Percentiles rank a stretch among this genome's conserved stretches.
phyloP scores from a whole-genome alignment of 2,329 filamentous ascomycete species.

The Calonectria montana region DNA sequence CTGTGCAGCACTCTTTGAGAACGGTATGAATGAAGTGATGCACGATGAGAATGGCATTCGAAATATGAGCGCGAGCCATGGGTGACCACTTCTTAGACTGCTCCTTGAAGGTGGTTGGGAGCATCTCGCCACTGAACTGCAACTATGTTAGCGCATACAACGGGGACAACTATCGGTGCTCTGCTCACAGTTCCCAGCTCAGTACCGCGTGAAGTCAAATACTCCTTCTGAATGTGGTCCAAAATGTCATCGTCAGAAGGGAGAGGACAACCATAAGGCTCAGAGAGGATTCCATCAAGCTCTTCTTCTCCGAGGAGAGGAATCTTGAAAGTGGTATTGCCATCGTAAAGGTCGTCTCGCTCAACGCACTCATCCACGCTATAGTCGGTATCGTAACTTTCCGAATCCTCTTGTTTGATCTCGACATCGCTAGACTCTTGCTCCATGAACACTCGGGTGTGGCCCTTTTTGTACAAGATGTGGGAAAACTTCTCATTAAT shows the following conservation, averaged over 20 bases:
- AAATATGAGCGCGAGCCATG: constrained; percentile 61
- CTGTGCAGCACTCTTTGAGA: constrained; percentile 56
- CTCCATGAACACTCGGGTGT: constrained; percentile 26
- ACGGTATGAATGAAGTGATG: constrained; percentile 63
- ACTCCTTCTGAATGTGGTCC: constrained; percentile 50
- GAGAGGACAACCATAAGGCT: constrained; percentile 30
- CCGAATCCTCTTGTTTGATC: background rate
- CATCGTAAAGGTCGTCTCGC: constrained; percentile 31
- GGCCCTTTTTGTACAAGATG: constrained; percentile 38
- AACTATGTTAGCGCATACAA: background rate
- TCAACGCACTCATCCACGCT: background rate
- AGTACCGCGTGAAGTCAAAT: constrained; percentile 56
- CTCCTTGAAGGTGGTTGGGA: constrained; percentile 60
- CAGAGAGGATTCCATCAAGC: constrained; percentile 42
- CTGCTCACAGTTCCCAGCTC: constrained; percentile 63
- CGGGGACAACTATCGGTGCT: background rate
- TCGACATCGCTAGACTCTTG: background rate
- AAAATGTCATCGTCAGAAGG: constrained; percentile 50
- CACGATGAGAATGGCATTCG: constrained; percentile 61
- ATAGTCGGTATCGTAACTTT: background rate
- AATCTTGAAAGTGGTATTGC: constrained; percentile 8
- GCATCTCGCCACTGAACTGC: constrained; percentile 51
- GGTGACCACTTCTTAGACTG: constrained; percentile 66
- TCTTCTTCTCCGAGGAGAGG: constrained; percentile 27
- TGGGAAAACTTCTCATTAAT: constrained; percentile 51